phyloP scores from a whole-genome alignment of 768 basidiomycete species.

The Rubroboletus pulcherrimus region DNA sequence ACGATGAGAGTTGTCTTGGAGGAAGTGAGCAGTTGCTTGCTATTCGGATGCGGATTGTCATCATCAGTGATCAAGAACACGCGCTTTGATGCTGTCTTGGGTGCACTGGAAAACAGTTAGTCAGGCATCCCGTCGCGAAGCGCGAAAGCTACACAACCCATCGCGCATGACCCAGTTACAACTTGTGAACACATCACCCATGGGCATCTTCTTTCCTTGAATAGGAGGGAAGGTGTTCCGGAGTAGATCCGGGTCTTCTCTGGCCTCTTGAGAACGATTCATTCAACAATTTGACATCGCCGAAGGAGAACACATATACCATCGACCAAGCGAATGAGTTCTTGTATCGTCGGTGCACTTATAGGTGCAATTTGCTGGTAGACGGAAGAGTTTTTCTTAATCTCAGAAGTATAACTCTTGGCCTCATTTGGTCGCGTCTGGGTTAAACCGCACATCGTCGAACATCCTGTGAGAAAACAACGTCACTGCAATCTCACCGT shows the following conservation, averaged over 20 bases:
- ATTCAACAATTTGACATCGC: neutral
- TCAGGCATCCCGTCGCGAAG: constrained; percentile 14
- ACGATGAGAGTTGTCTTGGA: constrained; percentile 71
- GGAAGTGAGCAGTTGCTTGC: constrained; percentile 58
- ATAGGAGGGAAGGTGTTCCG: constrained; percentile 62
- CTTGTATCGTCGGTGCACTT: constrained; percentile 77
- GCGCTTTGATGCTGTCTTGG: constrained; percentile 87
- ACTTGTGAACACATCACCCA: constrained; percentile 88
- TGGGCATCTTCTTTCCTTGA: constrained; percentile 56
- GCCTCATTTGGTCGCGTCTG: constrained; percentile 27
- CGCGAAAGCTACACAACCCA: constrained; percentile 46
- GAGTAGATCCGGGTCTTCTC: constrained; percentile 58
- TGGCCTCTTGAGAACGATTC: constrained; percentile 44
- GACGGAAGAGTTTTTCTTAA: constrained; percentile 66
- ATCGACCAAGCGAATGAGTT: constrained; percentile 73
- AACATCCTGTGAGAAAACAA: neutral
- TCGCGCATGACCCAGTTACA: constrained; percentile 89
- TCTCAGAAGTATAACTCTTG: constrained; percentile 47
- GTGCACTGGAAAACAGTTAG: constrained; percentile 47
- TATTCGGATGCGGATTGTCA: constrained; percentile 44
- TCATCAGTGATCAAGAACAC: constrained; percentile 90
- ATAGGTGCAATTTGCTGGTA: constrained; percentile 77
- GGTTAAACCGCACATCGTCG: neutral
- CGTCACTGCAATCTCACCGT: constrained; percentile 52
- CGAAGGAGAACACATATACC: constrained; percentile 41